Evolutionary conservation across 163 green algal genomes (phyloP), one percentile per base, ranked within the genome.

Genomic region (Scenedesmus sp.): DNA sequence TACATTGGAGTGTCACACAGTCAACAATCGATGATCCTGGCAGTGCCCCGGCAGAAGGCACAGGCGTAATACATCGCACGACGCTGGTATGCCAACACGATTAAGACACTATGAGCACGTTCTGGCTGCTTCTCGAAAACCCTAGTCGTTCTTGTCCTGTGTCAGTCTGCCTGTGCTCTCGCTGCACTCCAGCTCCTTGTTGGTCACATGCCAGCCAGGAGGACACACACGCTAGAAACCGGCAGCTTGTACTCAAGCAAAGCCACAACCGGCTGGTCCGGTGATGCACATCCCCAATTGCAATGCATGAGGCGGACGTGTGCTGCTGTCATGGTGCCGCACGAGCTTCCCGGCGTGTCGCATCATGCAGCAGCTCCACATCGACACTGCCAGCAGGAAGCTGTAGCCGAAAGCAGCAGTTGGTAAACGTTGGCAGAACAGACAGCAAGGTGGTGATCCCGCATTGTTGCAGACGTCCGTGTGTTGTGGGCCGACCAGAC

Each of bases 351-450:
- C 98, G 93, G 61, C 98, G 89, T 22, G 98, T 99, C 20, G 98
- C 98, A 93, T 99, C 98, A 92, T 99, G 98, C 53, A 99, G 94
- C 13, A 99, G 94, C 83, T 99, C 98, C 3, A 98, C 94, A 83
- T 99, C 98, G n/a, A 99, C 98, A 51, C 93, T 96, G 40, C 96
- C 96, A 10, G 95, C 89, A 49, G 98, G 98, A 9, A 99, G 92
- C 96, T 99, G 97, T 90, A 82, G 9, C 22, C n/a, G 3, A 9
- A 56, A 76, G n/a, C n/a, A 87, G 44, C 9, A 37, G 4, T 18
- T 9, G 43, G 37, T 33, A 61, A 61, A 79, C 26, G 42, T 46
- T n/a, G 30, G 49, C 51, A 72, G 88, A n/a, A 7, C 56, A 70
- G n/a, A 33, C 24, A 56, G 46, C 43, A 85, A 59, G 79, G 30